These are phyloP conservation scores for Serendipita indica DNA, from an alignment of 768 basidiomycete species.

Conservation along the genomic window DNA sequence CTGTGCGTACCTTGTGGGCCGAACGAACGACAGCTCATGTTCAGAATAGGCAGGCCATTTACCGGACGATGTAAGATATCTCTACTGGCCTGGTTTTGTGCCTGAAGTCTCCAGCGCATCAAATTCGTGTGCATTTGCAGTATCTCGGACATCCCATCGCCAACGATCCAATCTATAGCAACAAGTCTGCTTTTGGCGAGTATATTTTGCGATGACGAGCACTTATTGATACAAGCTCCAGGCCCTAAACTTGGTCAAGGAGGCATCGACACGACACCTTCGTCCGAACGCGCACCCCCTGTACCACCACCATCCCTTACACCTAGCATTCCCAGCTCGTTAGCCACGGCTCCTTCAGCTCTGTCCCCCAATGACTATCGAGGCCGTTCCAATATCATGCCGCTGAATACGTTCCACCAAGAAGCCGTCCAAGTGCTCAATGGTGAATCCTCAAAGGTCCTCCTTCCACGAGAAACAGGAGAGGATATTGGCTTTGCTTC, in stretches of 20 bases:
- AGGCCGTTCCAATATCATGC: not conserved
- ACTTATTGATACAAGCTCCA: not conserved
- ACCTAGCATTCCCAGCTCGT: conserved; percentile 12
- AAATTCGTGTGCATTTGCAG: conserved; percentile 93
- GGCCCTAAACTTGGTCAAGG: conserved; percentile 60
- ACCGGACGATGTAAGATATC: conserved; percentile 75
- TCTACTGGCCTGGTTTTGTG: not conserved
- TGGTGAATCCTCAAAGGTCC: conserved; percentile 12
- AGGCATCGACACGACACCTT: conserved; percentile 65
- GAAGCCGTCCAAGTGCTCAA: conserved; percentile 10
- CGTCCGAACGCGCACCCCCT: conserved; percentile 48
- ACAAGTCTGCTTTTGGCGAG: conserved; percentile 27
- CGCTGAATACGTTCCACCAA: conserved; percentile 4
- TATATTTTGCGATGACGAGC: not conserved
- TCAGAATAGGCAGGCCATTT: conserved; percentile 54
- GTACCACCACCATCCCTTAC: conserved; percentile 30
- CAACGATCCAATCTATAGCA: conserved; percentile 89
- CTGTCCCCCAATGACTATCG: not conserved
- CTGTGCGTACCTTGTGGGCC: conserved; percentile 38
- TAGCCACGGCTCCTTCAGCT: conserved; percentile 13
- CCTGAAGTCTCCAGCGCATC: conserved; percentile 52
- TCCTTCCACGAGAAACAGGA: conserved; percentile 71
- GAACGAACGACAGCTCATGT: not conserved
- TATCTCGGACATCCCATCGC: conserved; percentile 87
- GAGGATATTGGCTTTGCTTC: conserved; percentile 81